Evolutionary conservation across 345 rosid genomes (phyloP).

Genomic region (Hirschfeldia incana): DNA sequence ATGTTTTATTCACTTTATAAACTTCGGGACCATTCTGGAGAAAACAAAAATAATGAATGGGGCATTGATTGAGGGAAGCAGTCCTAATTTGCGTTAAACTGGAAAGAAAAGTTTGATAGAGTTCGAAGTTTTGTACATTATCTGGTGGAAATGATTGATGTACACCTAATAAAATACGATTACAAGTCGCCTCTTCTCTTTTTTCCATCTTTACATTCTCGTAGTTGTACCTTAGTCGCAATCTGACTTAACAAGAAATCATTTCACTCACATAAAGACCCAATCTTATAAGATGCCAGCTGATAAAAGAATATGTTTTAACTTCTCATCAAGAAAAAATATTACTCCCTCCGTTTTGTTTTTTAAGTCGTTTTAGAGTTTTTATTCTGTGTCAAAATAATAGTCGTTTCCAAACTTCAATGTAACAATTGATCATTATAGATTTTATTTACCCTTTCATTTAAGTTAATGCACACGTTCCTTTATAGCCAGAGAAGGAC

Average conservation of each 20-base stretch:
- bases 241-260: conserved; percentile 31
- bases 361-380: too few species aligned
- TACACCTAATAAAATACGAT: conserved; percentile 25
- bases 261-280: conserved; percentile 5
- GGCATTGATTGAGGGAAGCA: conserved; percentile 25
- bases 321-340: background rate
- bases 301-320: background rate
- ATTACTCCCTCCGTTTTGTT: too few species aligned
- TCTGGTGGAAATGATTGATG: conserved; percentile 34
- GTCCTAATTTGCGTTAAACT: conserved; percentile 21
- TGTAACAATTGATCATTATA: too few species aligned
- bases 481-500: too few species aligned
- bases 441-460: too few species aligned
- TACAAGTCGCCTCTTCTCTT: conserved; percentile 22
- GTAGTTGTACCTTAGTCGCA: conserved; percentile 29
- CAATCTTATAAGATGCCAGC: conserved; percentile 10
- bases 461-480: too few species aligned
- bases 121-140: background rate
- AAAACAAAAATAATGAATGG: conserved; percentile 21
- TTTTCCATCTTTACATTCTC: conserved; percentile 34
- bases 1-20: conserved; percentile 3
- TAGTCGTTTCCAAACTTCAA: too few species aligned
- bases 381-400: too few species aligned
- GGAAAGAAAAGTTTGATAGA: conserved; percentile 1
- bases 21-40: conserved; percentile 6